Conservation (phyloP, 768 basidiomycete genomes). For the Asterophora lycoperdoides region DNA sequence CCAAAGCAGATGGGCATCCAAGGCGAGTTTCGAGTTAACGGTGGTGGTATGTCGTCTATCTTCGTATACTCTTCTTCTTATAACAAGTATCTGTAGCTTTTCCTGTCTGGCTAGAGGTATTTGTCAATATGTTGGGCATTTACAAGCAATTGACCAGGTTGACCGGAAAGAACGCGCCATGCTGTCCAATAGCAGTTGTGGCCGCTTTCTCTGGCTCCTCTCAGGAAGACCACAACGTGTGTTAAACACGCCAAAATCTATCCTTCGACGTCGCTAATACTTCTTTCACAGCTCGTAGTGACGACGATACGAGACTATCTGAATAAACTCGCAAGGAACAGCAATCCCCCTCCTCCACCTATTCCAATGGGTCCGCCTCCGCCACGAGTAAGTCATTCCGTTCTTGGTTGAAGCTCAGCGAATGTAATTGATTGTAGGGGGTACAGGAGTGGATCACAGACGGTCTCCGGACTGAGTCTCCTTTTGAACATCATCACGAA, state of each 20-base stretch:
- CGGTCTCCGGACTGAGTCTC: constrained; percentile 32
- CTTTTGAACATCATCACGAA: constrained; percentile 36
- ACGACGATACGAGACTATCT: constrained; percentile 67
- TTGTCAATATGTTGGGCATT: constrained; percentile 4
- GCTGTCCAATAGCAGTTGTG: constrained; percentile 74
- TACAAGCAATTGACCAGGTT: constrained; percentile 1
- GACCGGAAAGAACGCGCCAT: constrained; percentile 61
- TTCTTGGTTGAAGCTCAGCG: neutral
- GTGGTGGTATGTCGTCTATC: constrained; percentile 59
- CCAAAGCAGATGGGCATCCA: constrained; percentile 69
- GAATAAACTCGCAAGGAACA: constrained; percentile 48
- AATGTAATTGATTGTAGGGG: constrained; percentile 1
- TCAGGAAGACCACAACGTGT: constrained; percentile 72
- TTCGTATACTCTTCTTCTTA: neutral
- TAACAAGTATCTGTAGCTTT: constrained; percentile 48
- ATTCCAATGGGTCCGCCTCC: constrained; percentile 21
- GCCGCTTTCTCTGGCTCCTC: constrained; percentile 82
- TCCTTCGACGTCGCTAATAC: neutral
- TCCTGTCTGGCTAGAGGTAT: constrained; percentile 81
- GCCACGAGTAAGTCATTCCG: constrained; percentile 21
- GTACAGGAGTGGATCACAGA: constrained; percentile 33
- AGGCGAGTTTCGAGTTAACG: constrained; percentile 59
- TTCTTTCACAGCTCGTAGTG: constrained; percentile 49
- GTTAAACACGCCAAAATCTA: constrained; percentile 18
- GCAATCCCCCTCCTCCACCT: constrained; percentile 30